Evolutionary conservation across 352 stramenopile genomes (phyloP).

Genomic region (Saprolegnia diclina): DNA sequence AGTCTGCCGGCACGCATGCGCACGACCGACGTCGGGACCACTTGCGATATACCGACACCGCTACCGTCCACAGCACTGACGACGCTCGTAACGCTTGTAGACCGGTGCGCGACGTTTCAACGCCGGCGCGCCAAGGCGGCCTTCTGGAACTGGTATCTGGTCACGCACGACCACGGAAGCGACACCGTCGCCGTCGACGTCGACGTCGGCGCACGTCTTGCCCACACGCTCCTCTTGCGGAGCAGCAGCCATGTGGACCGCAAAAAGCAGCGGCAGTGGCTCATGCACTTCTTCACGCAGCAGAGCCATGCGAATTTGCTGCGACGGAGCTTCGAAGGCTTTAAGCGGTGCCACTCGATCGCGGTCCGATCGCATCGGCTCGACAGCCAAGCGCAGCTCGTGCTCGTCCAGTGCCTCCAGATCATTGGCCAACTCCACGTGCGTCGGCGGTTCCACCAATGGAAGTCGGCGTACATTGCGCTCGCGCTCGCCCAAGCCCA

Average conservation of each 20-base stretch:
- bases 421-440: conserved; percentile 22
- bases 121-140: not conserved
- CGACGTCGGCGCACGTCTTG: not conserved
- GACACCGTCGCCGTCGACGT: not conserved
- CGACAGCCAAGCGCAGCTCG: not conserved
- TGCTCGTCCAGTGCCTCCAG: not conserved
- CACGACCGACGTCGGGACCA: not conserved
- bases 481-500: conserved; percentile 42
- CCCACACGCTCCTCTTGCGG: not conserved
- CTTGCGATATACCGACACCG: not conserved
- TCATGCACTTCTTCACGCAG: conserved; percentile 26
- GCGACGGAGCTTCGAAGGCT: not conserved
- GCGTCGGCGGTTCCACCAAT: conserved; percentile 35
- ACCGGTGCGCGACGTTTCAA: not conserved
- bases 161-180: not conserved
- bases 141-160: conserved; percentile 17
- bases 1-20: not conserved
- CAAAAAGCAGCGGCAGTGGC: conserved; percentile 18
- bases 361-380: not conserved
- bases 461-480: conserved; percentile 48
- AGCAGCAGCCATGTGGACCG: not conserved
- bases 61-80: not conserved
- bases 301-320: conserved; percentile 8
- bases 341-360: not conserved
- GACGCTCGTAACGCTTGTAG: conserved; percentile 2